These are phyloP conservation scores for Fusarium drepaniforme DNA, from an alignment of 2,329 filamentous ascomycete species.

Conservation along the genomic window DNA sequence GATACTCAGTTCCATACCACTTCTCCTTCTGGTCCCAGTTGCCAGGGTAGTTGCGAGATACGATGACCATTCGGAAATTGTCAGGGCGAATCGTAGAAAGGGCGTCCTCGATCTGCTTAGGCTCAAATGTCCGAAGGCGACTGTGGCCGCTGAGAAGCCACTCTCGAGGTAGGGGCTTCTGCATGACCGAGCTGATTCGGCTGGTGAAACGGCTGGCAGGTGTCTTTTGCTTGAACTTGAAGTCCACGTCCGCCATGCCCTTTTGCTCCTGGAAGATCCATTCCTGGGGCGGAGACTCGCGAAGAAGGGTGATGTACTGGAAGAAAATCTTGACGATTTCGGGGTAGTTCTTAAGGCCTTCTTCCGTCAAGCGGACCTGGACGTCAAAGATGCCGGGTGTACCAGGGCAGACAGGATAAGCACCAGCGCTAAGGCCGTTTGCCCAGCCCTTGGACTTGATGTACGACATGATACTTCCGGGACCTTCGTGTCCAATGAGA, in stretches of 20 bases:
- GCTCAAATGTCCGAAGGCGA: constrained; percentile 83
- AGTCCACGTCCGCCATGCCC: constrained; percentile 90
- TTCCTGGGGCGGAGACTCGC: constrained; percentile 82
- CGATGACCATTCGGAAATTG: constrained; percentile 87
- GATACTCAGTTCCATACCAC: constrained; percentile 98
- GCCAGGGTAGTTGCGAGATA: constrained; percentile 86
- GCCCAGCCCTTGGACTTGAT: constrained; percentile 93
- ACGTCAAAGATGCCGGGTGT: constrained; percentile 82
- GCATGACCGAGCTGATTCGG: constrained; percentile 88
- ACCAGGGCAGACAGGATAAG: constrained; percentile 82
- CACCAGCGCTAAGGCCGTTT: constrained; percentile 83
- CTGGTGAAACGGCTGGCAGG: constrained; percentile 92
- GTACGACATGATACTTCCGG: constrained; percentile 90
- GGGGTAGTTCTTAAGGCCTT: constrained; percentile 83
- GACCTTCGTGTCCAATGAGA: constrained; percentile 91
- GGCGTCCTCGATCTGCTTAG: constrained; percentile 79
- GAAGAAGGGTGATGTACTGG: constrained; percentile 90
- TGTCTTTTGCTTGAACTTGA: constrained; percentile 94
- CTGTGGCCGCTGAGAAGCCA: constrained; percentile 86
- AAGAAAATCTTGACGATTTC: constrained; percentile 85
- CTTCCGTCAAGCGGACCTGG: constrained; percentile 83
- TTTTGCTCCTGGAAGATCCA: constrained; percentile 97
- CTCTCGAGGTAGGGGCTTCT: constrained; percentile 87
- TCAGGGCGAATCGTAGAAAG: constrained; percentile 83
- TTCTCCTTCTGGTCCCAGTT: constrained; percentile 90